Conservation (phyloP, 2,329 filamentous ascomycete species). For the Colletotrichum destructivum region DNA sequence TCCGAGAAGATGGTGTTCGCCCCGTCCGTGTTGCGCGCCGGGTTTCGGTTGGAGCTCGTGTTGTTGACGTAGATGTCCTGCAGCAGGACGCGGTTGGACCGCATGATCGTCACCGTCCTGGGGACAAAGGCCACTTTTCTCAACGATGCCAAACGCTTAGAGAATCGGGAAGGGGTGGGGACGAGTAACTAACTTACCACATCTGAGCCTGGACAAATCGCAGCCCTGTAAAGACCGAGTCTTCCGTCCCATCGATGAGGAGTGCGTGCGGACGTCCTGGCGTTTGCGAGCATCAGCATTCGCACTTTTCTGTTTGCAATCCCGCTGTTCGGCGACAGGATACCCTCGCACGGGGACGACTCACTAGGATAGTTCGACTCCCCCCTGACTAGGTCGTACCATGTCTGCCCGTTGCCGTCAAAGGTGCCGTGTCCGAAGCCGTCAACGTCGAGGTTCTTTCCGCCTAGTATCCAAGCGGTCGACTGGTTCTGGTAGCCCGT, state of each 20-base stretch:
- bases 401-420: background rate
- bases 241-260: background rate
- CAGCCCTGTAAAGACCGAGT: constrained; percentile 63
- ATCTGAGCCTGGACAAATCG: constrained; percentile 71
- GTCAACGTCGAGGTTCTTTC: no score
- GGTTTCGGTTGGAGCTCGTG: constrained; percentile 44
- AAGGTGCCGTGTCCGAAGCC: no score
- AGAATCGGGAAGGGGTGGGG: no score
- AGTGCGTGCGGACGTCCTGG: constrained; percentile 7
- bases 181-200: constrained; percentile 54
- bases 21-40: constrained; percentile 57
- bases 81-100: no score
- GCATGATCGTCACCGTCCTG: no score
- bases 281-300: background rate
- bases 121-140: no score
- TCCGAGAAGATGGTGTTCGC: constrained; percentile 67
- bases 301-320: background rate
- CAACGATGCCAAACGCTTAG: no score
- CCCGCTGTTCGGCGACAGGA: background rate
- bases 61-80: no score
- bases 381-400: constrained; percentile 32
- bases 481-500: constrained; percentile 27
- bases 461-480: constrained; percentile 12
- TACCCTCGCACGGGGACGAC: constrained; percentile 1
- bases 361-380: background rate